Percentiles rank a stretch among this genome's conserved stretches.
Evolutionary conservation across 768 basidiomycete species (phyloP).

Genomic region (Auriscalpium orientale): DNA sequence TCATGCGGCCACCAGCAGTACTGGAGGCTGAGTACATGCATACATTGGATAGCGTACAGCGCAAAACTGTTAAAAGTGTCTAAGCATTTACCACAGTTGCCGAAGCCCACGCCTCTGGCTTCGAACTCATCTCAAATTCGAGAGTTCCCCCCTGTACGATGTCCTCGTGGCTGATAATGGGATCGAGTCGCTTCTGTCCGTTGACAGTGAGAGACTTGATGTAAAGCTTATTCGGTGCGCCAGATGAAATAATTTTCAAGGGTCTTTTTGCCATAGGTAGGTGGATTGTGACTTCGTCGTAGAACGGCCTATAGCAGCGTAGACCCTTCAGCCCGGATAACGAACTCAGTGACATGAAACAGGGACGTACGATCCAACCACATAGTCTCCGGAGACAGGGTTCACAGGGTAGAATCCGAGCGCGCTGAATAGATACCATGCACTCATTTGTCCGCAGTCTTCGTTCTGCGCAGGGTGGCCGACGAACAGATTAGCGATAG

Average conservation of each 20-base stretch:
- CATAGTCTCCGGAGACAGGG: slow-evolving; percentile 67
- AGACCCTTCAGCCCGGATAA: background rate
- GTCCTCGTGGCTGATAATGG: slow-evolving; percentile 54
- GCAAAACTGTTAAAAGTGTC: background rate
- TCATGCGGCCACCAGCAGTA: no score
- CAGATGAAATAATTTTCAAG: slow-evolving; percentile 47
- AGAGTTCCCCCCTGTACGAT: slow-evolving; percentile 51
- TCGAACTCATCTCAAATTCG: slow-evolving; percentile 57
- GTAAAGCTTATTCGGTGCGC: slow-evolving; percentile 53
- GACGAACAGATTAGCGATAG: background rate
- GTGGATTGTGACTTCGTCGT: slow-evolving; percentile 44
- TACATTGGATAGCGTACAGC: no score
- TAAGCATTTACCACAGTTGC: slow-evolving; percentile 7
- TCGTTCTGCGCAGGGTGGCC: slow-evolving; percentile 49
- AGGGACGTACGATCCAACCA: slow-evolving; percentile 59
- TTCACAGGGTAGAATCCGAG: slow-evolving; percentile 84
- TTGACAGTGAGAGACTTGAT: slow-evolving; percentile 54
- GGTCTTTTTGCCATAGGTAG: slow-evolving; percentile 36
- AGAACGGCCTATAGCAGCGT: slow-evolving; percentile 35
- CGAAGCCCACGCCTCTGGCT: slow-evolving; percentile 38
- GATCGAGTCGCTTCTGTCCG: slow-evolving; percentile 32
- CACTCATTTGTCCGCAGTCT: slow-evolving; percentile 88
- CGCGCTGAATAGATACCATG: slow-evolving; percentile 79
- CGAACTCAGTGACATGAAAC: background rate
- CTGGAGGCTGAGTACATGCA: no score